Evolutionary conservation across 2,329 filamentous ascomycete species (phyloP).

Genomic region (Pleoardoris graminearum): DNA sequence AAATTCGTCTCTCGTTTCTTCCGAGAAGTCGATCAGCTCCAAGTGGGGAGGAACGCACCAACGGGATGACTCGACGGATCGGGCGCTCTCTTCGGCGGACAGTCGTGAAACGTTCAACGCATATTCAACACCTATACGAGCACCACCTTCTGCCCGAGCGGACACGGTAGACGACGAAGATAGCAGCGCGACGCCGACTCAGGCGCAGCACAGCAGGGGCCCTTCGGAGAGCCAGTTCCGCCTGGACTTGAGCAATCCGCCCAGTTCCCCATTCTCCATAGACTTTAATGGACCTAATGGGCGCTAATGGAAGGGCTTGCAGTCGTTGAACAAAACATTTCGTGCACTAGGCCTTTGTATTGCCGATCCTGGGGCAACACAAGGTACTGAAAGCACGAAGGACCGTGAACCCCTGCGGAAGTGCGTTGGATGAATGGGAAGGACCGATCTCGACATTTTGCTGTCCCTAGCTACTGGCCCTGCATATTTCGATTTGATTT

Average conservation of each 20-base stretch:
- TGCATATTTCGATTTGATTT: slow-evolving; percentile 32
- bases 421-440: slow-evolving; percentile 26
- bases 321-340: background rate
- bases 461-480: slow-evolving; percentile 20
- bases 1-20: slow-evolving; percentile 24
- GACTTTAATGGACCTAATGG: slow-evolving; percentile 35
- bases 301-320: slow-evolving; percentile 6
- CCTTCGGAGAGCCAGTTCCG: slow-evolving; percentile 40
- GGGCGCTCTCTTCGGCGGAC: slow-evolving; percentile 35
- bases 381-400: too few relatives aligned
- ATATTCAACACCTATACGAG: slow-evolving; percentile 28
- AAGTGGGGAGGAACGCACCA: slow-evolving; percentile 26
- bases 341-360: too few relatives aligned
- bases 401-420: too few relatives aligned
- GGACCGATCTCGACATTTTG: slow-evolving; percentile 22
- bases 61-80: slow-evolving; percentile 34
- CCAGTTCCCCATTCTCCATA: slow-evolving; percentile 44
- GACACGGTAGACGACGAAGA: slow-evolving; percentile 34
- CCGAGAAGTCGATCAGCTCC: slow-evolving; percentile 29
- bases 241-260: slow-evolving; percentile 40
- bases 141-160: slow-evolving; percentile 29
- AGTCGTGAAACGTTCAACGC: slow-evolving; percentile 32
- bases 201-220: slow-evolving; percentile 38
- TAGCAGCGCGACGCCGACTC: slow-evolving; percentile 38
- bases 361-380: too few relatives aligned